These are phyloP conservation scores for Daldinia eschscholtzii DNA, from an alignment of 2,329 filamentous ascomycete genomes.

Conservation along the genomic window DNA sequence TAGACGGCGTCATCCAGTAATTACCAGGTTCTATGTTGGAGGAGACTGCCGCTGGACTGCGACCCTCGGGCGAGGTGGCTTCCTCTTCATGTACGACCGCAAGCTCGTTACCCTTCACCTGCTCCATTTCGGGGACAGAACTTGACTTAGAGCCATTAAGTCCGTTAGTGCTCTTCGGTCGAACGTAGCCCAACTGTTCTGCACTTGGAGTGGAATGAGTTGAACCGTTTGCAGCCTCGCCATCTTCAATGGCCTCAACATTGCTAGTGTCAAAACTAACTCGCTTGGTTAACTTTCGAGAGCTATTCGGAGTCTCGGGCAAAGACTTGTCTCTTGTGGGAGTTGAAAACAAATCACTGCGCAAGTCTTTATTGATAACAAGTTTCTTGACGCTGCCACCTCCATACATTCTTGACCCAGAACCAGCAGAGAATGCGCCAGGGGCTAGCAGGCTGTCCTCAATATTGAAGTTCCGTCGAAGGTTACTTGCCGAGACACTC, in stretches of 20 bases:
- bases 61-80: slow-evolving; percentile 53
- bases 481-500: slow-evolving; percentile 88
- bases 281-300: slow-evolving; percentile 78
- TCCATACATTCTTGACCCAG: slow-evolving; percentile 73
- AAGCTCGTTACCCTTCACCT: slow-evolving; percentile 80
- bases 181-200: slow-evolving; percentile 71
- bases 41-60: slow-evolving; percentile 45
- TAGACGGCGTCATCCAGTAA: slow-evolving; percentile 88
- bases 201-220: slow-evolving; percentile 65
- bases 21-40: slow-evolving; percentile 71
- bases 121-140: slow-evolving; percentile 74
- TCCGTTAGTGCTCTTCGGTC: slow-evolving; percentile 61
- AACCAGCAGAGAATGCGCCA: slow-evolving; percentile 82
- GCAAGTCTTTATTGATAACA: slow-evolving; percentile 88
- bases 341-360: slow-evolving; percentile 76
- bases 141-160: slow-evolving; percentile 60
- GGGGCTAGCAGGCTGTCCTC: slow-evolving; percentile 90
- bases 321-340: slow-evolving; percentile 66
- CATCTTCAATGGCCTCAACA: slow-evolving; percentile 60
- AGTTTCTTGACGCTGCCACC: slow-evolving; percentile 86
- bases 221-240: slow-evolving; percentile 58
- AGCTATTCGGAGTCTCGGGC: slow-evolving; percentile 58
- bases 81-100: slow-evolving; percentile 83
- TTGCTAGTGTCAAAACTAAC: slow-evolving; percentile 89
- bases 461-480: slow-evolving; percentile 83